These are phyloP conservation scores for Emiliania huxleyi DNA, from an alignment of 78 protist species.

Conservation along the genomic window DNA sequence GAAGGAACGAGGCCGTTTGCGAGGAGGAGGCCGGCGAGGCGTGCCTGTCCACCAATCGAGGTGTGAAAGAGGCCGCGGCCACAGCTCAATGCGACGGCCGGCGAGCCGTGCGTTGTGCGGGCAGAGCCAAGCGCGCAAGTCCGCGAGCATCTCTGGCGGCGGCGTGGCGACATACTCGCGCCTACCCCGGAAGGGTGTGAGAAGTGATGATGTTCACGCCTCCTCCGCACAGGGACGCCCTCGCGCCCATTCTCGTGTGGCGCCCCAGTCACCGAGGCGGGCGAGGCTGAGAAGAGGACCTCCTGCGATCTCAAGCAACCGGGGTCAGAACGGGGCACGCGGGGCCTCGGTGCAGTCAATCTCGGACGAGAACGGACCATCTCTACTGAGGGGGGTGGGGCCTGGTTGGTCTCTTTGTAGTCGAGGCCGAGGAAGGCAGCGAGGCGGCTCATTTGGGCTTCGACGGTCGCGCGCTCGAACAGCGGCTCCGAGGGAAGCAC, in stretches of 20 bases:
- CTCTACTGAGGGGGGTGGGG: too few species aligned
- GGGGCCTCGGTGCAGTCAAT: too few species aligned
- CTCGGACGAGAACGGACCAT: too few species aligned
- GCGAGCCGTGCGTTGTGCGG: not conserved
- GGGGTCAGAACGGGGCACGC: too few species aligned
- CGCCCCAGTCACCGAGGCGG: not conserved
- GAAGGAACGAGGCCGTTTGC: too few species aligned
- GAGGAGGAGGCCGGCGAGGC: too few species aligned
- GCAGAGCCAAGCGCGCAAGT: not conserved
- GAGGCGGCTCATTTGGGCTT: not conserved
- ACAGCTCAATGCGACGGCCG: too few species aligned
- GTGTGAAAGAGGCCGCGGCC: too few species aligned
- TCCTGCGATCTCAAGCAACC: not conserved
- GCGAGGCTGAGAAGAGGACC: not conserved
- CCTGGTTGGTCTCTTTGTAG: not conserved
- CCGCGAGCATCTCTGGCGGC: not conserved
- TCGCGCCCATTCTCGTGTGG: constrained; percentile 15
- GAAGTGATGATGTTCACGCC: too few species aligned
- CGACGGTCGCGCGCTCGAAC: not conserved
- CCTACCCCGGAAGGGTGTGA: too few species aligned
- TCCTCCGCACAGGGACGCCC: too few species aligned
- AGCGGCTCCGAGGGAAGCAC: not conserved
- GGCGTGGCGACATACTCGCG: not conserved
- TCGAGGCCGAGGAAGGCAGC: not conserved
- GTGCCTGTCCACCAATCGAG: too few species aligned